These are phyloP conservation scores for Platanthera zijinensis DNA, from an alignment of 106 monocot species.

Conservation along the genomic window DNA sequence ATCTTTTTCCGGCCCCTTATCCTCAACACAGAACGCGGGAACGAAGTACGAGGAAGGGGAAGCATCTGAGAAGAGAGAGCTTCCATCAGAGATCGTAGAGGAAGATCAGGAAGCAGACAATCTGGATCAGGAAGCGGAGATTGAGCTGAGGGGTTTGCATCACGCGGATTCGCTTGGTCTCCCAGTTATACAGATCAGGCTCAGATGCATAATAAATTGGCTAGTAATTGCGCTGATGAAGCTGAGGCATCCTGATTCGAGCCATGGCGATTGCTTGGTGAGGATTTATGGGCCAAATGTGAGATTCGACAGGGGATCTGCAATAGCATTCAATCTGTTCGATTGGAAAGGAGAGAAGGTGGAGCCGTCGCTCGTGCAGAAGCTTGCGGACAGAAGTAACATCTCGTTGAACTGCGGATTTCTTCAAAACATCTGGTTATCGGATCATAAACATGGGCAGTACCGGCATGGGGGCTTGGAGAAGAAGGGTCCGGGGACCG, in stretches of 20 bases:
- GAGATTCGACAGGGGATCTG: slow-evolving; percentile 61
- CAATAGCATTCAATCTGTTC: slow-evolving; percentile 66
- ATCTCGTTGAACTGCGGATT: slow-evolving; percentile 59
- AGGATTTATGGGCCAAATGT: slow-evolving; percentile 55
- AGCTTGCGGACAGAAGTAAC: slow-evolving; percentile 63
- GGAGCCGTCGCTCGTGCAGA: slow-evolving; percentile 60
- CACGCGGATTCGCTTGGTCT: slow-evolving; percentile 65
- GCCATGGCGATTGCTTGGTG: slow-evolving; percentile 31
- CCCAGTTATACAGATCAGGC: slow-evolving; percentile 33
- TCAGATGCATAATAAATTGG: slow-evolving; percentile 65
- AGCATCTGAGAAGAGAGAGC: slow-evolving; percentile 8
- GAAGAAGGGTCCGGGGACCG: slow-evolving; percentile 13
- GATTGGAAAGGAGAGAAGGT: slow-evolving; percentile 77
- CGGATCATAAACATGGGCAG: slow-evolving; percentile 31
- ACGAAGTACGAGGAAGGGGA: slow-evolving; percentile 9
- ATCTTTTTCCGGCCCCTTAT: slow-evolving; percentile 30
- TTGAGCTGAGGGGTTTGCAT: slow-evolving; percentile 51
- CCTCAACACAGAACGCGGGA: neutral
- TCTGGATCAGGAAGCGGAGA: slow-evolving; percentile 5
- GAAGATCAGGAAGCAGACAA: neutral
- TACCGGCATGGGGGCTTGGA: slow-evolving; percentile 31
- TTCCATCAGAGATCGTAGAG: neutral
- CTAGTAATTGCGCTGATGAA: slow-evolving; percentile 52
- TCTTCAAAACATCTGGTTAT: slow-evolving; percentile 46
- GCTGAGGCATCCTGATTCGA: slow-evolving; percentile 44